Percentiles rank a stretch among this genome's conserved stretches.
These are phyloP conservation scores for Triangularia setosa DNA, from an alignment of 2,329 filamentous ascomycete genomes.

Conservation along the genomic window DNA sequence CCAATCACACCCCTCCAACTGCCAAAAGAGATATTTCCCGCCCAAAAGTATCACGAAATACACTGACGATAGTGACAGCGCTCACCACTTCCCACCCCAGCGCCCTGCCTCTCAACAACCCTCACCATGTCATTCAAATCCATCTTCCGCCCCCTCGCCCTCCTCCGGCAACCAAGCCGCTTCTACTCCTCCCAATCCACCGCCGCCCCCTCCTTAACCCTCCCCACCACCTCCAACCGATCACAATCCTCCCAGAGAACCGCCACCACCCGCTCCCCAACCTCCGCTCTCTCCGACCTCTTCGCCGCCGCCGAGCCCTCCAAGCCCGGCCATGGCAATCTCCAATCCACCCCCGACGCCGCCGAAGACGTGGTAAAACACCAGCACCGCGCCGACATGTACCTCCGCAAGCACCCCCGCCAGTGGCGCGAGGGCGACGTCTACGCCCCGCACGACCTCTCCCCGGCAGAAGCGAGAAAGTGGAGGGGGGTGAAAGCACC, in stretches of 20 bases:
- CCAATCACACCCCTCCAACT: constrained; percentile 6
- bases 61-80: constrained; percentile 7
- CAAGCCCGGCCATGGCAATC: not conserved
- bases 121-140: constrained; percentile 1
- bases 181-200: constrained; percentile 3
- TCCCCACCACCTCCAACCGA: not conserved
- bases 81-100: constrained; percentile 19
- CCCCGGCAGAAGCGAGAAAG: constrained; percentile 72
- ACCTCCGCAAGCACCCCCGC: constrained; percentile 62
- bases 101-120: constrained; percentile 12
- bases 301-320: not conserved
- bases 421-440: constrained; percentile 76
- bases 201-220: not conserved
- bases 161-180: not conserved
- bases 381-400: constrained; percentile 39
- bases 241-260: not conserved
- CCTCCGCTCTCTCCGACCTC: not conserved
- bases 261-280: not conserved
- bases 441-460: constrained; percentile 86
- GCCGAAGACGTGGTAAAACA: not conserved
- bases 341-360: not conserved
- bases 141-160: not conserved
- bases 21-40: constrained; percentile 17
- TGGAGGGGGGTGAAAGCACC: constrained; percentile 60
- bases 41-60: constrained; percentile 17